Percentiles rank a stretch among this genome's conserved stretches.
Conservation (phyloP, 768 basidiomycete species). For the Guyanaporus albipodus region DNA sequence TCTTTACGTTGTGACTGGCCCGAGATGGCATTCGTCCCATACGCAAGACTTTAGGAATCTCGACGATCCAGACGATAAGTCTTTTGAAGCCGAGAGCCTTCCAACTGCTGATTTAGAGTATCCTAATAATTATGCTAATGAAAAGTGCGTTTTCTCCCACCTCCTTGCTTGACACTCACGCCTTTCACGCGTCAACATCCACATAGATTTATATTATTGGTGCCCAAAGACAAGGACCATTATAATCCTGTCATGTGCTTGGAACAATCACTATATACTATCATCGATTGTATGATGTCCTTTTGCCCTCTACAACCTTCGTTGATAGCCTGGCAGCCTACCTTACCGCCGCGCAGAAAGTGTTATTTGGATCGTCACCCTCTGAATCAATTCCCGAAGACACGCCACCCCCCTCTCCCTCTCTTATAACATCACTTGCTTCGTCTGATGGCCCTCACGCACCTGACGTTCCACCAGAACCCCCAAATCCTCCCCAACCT, state of each 20-base stretch:
- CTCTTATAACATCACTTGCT: conserved; percentile 31
- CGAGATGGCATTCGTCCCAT: conserved; percentile 11
- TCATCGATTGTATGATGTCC: conserved; percentile 60
- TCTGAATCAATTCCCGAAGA: conserved; percentile 30
- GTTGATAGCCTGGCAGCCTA: conserved; percentile 45
- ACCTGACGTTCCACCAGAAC: conserved; percentile 28
- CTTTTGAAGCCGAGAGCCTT: conserved; percentile 59
- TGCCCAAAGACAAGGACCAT: conserved; percentile 81
- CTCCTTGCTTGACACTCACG: neutral
- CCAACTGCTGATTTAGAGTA: conserved; percentile 76
- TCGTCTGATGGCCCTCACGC: conserved; percentile 30
- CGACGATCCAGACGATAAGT: conserved; percentile 54
- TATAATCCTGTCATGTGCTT: conserved; percentile 84
- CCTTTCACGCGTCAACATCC: conserved; percentile 1
- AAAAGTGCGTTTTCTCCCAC: conserved; percentile 46
- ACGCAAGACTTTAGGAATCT: conserved; percentile 66
- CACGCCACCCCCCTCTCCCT: conserved; percentile 33
- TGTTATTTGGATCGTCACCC: conserved; percentile 65
- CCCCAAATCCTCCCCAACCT: conserved; percentile 18
- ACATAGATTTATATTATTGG: conserved; percentile 67
- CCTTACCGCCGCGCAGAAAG: conserved; percentile 60
- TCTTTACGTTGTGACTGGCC: neutral
- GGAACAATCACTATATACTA: conserved; percentile 65
- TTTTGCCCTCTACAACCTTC: neutral
- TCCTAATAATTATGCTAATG: conserved; percentile 64